Percentiles rank a stretch among this genome's conserved stretches.
phyloP scores from a whole-genome alignment of 2,329 filamentous ascomycete genomes.

The Xylariaceae sp. region DNA sequence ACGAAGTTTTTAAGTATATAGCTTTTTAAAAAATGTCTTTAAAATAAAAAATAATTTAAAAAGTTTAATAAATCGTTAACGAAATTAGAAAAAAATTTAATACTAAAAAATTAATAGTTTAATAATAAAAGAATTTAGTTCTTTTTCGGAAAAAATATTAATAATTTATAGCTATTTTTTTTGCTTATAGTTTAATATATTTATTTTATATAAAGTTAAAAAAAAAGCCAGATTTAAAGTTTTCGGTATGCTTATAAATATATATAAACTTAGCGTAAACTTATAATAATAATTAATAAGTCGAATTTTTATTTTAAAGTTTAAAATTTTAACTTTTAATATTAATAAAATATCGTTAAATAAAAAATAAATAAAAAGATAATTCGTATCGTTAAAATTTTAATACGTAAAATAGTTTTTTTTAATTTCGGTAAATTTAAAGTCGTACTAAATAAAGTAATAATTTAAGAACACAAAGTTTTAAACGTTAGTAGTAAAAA shows the following conservation, averaged over 20 bases:
- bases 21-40: background rate
- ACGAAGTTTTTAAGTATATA: background rate
- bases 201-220: background rate
- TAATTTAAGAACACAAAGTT: too few relatives aligned
- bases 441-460: background rate
- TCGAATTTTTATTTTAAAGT: too few relatives aligned
- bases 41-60: background rate
- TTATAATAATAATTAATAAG: too few relatives aligned
- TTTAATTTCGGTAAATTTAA: background rate
- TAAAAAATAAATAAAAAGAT: background rate
- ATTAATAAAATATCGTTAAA: background rate
- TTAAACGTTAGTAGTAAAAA: too few relatives aligned
- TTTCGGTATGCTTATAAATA: background rate
- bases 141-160: too few relatives aligned
- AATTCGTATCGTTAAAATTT: background rate
- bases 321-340: background rate
- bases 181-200: background rate
- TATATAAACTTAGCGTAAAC: background rate
- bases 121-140: background rate
- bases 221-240: background rate
- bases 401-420: background rate
- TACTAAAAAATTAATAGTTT: background rate
- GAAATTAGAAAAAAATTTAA: background rate
- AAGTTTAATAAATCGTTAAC: background rate
- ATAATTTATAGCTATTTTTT: too few relatives aligned